Evolutionary conservation across 495 filamentous ascomycete genomes (phyloP).

Genomic region (Sphaerosporella brunnea): DNA sequence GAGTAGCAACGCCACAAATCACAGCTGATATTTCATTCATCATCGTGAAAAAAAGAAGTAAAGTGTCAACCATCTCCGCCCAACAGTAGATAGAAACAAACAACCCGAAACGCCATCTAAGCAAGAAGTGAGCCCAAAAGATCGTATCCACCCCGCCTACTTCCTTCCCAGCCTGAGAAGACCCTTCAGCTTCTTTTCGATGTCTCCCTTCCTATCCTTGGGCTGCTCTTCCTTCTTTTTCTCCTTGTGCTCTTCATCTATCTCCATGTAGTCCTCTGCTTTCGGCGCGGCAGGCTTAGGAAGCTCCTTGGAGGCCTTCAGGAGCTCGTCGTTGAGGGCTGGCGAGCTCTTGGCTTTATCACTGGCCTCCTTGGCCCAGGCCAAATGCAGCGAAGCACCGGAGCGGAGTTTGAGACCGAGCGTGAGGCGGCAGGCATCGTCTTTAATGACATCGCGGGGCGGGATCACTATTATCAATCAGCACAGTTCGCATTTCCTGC

Average conservation of each 20-base stretch:
- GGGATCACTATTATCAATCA: constrained; percentile 17
- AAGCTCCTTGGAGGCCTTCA: constrained; percentile 47
- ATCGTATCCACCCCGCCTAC: background rate
- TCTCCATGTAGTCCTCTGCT: constrained; percentile 20
- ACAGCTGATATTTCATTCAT: too few relatives aligned
- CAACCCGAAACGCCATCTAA: constrained; percentile 5
- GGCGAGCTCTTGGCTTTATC: constrained; percentile 32
- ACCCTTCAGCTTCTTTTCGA: constrained; percentile 27
- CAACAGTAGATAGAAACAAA: background rate
- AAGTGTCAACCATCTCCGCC: too few relatives aligned
- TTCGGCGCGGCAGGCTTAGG: constrained; percentile 29
- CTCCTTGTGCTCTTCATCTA: constrained; percentile 30
- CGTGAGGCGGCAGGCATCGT: constrained; percentile 44
- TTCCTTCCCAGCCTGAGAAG: constrained; percentile 31
- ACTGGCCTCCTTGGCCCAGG: constrained; percentile 47
- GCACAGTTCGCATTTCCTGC: background rate
- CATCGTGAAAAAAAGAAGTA: too few relatives aligned
- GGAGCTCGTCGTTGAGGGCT: constrained; percentile 47
- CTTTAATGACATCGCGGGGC: constrained; percentile 28
- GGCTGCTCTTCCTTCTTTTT: constrained; percentile 18
- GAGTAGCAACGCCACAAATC: too few relatives aligned
- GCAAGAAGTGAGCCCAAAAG: background rate
- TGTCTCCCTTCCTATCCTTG: background rate
- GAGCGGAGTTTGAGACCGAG: constrained; percentile 50
- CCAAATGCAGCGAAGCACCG: constrained; percentile 55